Evolutionary conservation across 2,329 filamentous ascomycete genomes (phyloP), one percentile per base, ranked within the genome.

Genomic region (Ascochyta koolunga): DNA sequence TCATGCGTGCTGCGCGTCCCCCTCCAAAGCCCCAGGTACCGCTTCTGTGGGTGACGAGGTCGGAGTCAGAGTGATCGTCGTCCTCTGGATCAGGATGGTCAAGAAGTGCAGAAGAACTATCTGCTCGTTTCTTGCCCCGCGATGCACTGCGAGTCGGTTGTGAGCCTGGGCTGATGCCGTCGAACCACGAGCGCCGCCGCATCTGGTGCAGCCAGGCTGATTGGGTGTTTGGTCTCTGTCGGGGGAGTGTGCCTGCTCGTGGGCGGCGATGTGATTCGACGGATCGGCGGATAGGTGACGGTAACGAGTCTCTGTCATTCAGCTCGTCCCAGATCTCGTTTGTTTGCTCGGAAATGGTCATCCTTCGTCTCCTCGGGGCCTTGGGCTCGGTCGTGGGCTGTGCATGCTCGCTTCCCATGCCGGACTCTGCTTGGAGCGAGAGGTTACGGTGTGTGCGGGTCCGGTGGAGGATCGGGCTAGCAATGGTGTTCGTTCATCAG

Each of bases 241-340:
- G 43, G 11, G 69, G 67, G 18, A 74, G 39, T 0, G 71, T 74
- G 5, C 72, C 71, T n/a, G 70, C 70, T 46, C 71, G 62, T 16
- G 68, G 69, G 38, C 69, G 61, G 32, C 65, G 61, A 27, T 70
- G 68, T 22, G 69, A 37, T 38, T 73, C 69, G n/a, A 56, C 61
- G 2, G 71, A 73, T 48, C 63, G 68, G 50, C 62, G 59, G 11
- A 63, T 59, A 29, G 68, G 69, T 10, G 69, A 70, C 10, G 64
- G 65, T 0, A 69, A 27, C 19, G 62, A 60, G 15, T 72, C 69
- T 40, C 69, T 62, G 65, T 96, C 92, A 68, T 95, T 88, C 13
- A 96, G 81, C 71, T 96, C 91, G 50, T 87, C 89, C 92, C 91
- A 96, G 27, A 96, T 95, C 64, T 95, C 90, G 31, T 86, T 86